Evolutionary conservation across 768 basidiomycete genomes (phyloP).

Genomic region (Kwoniella newhampshirensis): DNA sequence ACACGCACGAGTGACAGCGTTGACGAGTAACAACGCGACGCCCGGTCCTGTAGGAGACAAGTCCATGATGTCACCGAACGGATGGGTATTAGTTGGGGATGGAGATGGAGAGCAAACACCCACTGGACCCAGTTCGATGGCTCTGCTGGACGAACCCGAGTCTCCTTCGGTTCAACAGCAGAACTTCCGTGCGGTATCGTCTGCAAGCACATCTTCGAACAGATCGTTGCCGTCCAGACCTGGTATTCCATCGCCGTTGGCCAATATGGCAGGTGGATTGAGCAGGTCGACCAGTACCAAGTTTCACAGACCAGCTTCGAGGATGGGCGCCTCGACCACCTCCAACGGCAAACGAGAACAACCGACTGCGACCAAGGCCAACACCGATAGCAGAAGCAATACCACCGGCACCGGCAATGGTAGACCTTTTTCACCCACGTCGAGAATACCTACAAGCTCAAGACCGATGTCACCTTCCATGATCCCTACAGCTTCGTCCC

Average conservation of each 20-base stretch:
- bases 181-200: conserved; percentile 29
- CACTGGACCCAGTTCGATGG: background rate
- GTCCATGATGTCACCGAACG: conserved; percentile 35
- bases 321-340: background rate
- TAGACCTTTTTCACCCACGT: conserved; percentile 4
- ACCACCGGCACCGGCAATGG: background rate
- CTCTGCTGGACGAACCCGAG: conserved; percentile 21
- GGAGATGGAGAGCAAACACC: conserved; percentile 27
- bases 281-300: conserved; percentile 11
- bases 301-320: background rate
- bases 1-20: conserved; percentile 22
- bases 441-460: background rate
- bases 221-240: conserved; percentile 37
- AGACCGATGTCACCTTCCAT: conserved; percentile 27
- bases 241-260: conserved; percentile 43
- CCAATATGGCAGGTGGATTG: conserved; percentile 10
- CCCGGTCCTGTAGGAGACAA: conserved; percentile 8
- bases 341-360: background rate
- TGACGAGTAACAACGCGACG: conserved; percentile 13
- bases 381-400: background rate
- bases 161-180: conserved; percentile 25
- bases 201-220: conserved; percentile 29
- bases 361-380: background rate
- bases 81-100: conserved; percentile 37
- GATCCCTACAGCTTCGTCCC: conserved; percentile 7